Base-by-base conservation (phyloP, 2,329 filamentous ascomycete genomes). In the Fusarium verticillioides region DNA sequence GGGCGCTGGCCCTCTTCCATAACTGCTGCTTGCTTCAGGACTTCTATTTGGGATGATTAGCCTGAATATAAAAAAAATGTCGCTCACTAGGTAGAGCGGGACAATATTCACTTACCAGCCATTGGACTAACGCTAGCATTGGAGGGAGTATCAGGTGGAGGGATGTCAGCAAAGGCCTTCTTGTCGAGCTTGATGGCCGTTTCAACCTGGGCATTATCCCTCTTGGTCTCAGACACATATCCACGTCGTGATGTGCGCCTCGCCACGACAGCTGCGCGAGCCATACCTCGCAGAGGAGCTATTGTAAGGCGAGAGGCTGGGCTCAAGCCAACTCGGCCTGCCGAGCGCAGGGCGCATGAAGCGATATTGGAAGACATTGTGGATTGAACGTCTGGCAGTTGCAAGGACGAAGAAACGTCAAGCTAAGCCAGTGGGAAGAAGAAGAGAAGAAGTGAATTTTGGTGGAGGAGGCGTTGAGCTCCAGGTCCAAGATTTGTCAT, bases 1-100 rank as follows among this genome's bases (percentile, higher is more conserved):
- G 96, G 96, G 67, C 96, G 89, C 70, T 94, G 92, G 66, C 96
- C 96, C 83, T 97, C 92, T 76, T 97, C 95, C 92, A 98, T 94
- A 73, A 97, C 87, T 18, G 94, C 95, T 13, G 95, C 96, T 82
- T 97, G 93, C 85, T 96, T 97, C 70, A 99, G 86, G 50, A 98
- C 92, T 74, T 93, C 93, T 88, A 67, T 28, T 46, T 40, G 9
- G 13, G 23, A 52, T 46, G 19, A 63, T 79, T 68, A 79, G 71
- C 57, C 50, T 58, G 40, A 16, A 54, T 42, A 42, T 62, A 7
- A 36, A 63, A 63, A 46, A 40, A 43, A 39, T 34, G 42, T 63
- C 60, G 23, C 52, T 58, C 8, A 12, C 32, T 21, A 26, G 13
- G 39, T 13, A 60, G 21, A 57, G 37, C 46, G 44, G 23, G 26